Base-by-base conservation (phyloP, 345 rosid genomes). In the Acer negundo region DNA sequence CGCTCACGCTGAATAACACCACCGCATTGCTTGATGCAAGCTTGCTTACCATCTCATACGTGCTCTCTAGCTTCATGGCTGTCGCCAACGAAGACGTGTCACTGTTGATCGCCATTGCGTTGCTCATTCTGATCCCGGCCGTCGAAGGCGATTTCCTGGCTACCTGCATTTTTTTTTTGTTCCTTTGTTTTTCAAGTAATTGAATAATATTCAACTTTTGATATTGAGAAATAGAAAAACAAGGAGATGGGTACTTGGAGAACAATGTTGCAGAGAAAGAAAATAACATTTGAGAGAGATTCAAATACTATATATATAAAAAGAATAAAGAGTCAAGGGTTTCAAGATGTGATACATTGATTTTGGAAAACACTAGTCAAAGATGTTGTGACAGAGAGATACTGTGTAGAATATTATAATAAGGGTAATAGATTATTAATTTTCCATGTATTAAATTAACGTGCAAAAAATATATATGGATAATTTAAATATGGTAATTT, bases 1-100 rank as follows among this genome's bases (percentile, higher is more conserved):
- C 90, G 71, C 94, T 92, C 80, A 85, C 67, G 79, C 97, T 91
- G 88, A 95, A 93, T 66, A 95, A 78, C 56, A 95, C 98, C 82
- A 92, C 95, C 2, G 98, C 93, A 55, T 87, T 94, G 69, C 88
- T 85, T 1, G 89, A 73, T 0, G 90, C 99, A 67, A 94, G 76
- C 74, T 75, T 79, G 76, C 87, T 78, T 75, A 92, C 92, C 24
- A 77, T 77, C 81, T 88, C 90, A 75, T 85, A 90, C 7, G 90
- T 77, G 40, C 51, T 80, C 22, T 77, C 85, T 1, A 72, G 75
- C 58, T 75, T 71, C 79, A n/a, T 42, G n/a, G 38, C 40, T 8
- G 44, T n/a, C 6, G 63, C 31, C 16, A 76, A 35, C 12, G 79
- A 23, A 69, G 80, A 24, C 1, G 73, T 20, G 72, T 67, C 83